These are phyloP conservation scores for Penicillium antarcticum DNA, from an alignment of 495 filamentous ascomycete genomes.

Conservation along the genomic window DNA sequence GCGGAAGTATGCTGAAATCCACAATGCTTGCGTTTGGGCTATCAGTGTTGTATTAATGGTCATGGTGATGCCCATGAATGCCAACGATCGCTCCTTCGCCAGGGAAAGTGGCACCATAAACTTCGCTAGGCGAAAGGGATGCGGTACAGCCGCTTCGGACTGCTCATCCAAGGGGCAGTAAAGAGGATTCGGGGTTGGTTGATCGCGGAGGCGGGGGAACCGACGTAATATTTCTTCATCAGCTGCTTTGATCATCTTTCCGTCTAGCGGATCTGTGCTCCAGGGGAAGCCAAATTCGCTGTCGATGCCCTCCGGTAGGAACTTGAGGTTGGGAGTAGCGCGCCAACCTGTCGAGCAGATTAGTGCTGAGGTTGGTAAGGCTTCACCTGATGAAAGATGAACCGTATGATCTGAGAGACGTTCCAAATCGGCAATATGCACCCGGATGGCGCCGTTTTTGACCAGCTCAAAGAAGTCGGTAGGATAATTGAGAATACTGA, in stretches of 20 bases:
- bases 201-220: conserved; percentile 60
- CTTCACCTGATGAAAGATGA: conserved; percentile 53
- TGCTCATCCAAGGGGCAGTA: conserved; percentile 27
- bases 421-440: conserved; percentile 62
- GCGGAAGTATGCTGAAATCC: conserved; percentile 65
- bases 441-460: conserved; percentile 51
- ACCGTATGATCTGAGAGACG: conserved; percentile 46
- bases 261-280: conserved; percentile 24
- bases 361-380: conserved; percentile 56
- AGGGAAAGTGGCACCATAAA: conserved; percentile 68
- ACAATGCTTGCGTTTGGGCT: conserved; percentile 68
- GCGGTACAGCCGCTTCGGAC: conserved; percentile 28
- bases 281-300: conserved; percentile 39
- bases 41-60: conserved; percentile 61
- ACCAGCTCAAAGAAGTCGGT: conserved; percentile 63
- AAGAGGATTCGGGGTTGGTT: conserved; percentile 29
- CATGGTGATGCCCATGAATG: conserved; percentile 62
- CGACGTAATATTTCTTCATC: conserved; percentile 64
- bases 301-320: conserved; percentile 51
- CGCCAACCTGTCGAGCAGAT: conserved; percentile 71
- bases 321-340: conserved; percentile 58
- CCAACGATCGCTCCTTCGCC: conserved; percentile 55
- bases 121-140: conserved; percentile 56
- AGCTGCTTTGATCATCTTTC: conserved; percentile 36
- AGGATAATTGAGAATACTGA: conserved; percentile 69